Conservation (phyloP, 768 basidiomycete genomes). For the Lyophyllum shimeji region DNA sequence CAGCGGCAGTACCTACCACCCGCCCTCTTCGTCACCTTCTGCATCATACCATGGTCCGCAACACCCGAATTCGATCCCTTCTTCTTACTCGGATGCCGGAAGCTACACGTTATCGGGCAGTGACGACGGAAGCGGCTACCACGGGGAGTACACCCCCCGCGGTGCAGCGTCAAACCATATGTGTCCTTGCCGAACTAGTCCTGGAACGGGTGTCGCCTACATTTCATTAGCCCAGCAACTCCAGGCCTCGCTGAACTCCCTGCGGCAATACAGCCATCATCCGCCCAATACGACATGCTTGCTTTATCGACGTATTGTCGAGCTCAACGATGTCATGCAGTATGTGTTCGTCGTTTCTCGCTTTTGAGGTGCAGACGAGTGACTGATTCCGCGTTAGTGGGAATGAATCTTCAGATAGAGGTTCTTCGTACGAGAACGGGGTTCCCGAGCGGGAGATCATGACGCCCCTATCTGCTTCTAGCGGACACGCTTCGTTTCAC, state of each 20-base stretch:
- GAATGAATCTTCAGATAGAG: slow-evolving; percentile 48
- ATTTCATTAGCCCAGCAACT: slow-evolving; percentile 65
- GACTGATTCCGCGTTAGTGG: slow-evolving; percentile 34
- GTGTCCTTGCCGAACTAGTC: slow-evolving; percentile 65
- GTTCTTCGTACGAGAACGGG: slow-evolving; percentile 53
- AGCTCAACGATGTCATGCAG: slow-evolving; percentile 66
- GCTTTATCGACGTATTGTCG: slow-evolving; percentile 57
- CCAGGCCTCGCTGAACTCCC: slow-evolving; percentile 51
- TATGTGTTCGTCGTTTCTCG: slow-evolving; percentile 37
- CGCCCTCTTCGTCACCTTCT: slow-evolving; percentile 26
- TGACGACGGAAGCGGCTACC: slow-evolving; percentile 39
- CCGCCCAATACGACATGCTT: slow-evolving; percentile 51
- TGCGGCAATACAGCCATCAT: slow-evolving; percentile 64
- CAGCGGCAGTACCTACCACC: slow-evolving; percentile 18
- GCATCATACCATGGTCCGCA: slow-evolving; percentile 24
- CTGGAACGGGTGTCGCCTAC: slow-evolving; percentile 57
- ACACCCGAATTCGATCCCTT: slow-evolving; percentile 24
- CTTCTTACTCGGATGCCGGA: slow-evolving; percentile 39
- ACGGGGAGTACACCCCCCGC: slow-evolving; percentile 33
- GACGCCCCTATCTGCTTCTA: slow-evolving; percentile 52
- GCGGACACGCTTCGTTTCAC: slow-evolving; percentile 47
- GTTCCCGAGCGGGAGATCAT: slow-evolving; percentile 66
- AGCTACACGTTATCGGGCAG: slow-evolving; percentile 36
- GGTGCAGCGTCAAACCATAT: slow-evolving; percentile 36
- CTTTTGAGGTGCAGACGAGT: not conserved